Conservation (phyloP, 768 basidiomycete genomes). For the Roridomyces roridus region DNA sequence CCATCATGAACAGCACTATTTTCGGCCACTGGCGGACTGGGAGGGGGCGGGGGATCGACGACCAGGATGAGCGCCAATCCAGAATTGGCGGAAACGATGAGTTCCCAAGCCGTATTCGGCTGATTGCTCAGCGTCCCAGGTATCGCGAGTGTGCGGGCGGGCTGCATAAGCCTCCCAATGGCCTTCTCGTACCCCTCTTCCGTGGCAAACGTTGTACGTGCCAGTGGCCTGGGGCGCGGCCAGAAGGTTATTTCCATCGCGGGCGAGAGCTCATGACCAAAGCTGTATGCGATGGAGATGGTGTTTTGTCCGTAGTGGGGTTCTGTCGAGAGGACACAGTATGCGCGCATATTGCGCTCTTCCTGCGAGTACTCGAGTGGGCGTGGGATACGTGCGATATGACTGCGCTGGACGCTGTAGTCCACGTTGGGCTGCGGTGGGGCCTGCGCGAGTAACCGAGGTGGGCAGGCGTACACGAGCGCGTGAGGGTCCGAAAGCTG, state of each 20-base stretch:
- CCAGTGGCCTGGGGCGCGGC: conserved; percentile 11
- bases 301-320: conserved; percentile 15
- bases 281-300: conserved; percentile 9
- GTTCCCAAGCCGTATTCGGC: conserved; percentile 6
- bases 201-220: background rate
- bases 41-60: conserved; percentile 7
- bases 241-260: conserved; percentile 22
- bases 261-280: background rate
- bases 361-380: background rate
- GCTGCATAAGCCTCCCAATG: background rate
- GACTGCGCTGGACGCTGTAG: conserved; percentile 18
- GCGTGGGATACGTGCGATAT: conserved; percentile 22
- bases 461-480: conserved; percentile 20
- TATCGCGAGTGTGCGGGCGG: conserved; percentile 8
- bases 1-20: no score
- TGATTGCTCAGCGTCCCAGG: conserved; percentile 6
- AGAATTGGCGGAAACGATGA: conserved; percentile 15
- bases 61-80: conserved; percentile 15
- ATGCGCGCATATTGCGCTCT: background rate
- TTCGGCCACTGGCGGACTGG: no score
- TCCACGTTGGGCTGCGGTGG: background rate
- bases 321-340: conserved; percentile 19
- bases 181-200: background rate
- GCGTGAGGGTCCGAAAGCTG: background rate
- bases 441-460: conserved; percentile 9